Conservation (phyloP, 1,284 basidiomycete species). For the Trametes hirsuta region DNA sequence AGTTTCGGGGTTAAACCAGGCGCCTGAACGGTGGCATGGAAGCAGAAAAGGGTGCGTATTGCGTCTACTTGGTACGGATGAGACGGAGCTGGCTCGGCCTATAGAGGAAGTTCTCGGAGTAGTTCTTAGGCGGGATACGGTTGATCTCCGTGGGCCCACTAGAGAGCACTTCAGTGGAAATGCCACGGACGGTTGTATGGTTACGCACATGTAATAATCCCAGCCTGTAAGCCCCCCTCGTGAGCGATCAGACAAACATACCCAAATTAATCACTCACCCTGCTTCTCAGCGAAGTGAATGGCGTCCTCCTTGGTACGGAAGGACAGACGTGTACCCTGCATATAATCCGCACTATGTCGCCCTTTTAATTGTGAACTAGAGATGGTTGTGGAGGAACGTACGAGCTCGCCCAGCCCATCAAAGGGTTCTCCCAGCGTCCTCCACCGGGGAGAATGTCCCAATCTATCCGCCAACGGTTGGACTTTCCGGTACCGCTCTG, state of each 20-base stretch:
- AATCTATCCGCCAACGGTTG: conserved; percentile 93
- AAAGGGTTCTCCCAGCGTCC: conserved; percentile 99
- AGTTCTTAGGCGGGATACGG: conserved; percentile 89
- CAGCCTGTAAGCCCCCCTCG: conserved; percentile 52
- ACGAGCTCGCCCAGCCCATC: conserved; percentile 97
- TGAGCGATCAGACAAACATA: not conserved
- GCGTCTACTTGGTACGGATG: conserved; percentile 86
- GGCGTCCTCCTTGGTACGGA: conserved; percentile 91
- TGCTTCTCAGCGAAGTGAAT: conserved; percentile 94
- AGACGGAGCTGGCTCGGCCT: conserved; percentile 83
- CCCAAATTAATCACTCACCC: conserved; percentile 50
- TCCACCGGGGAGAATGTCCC: conserved; percentile 86
- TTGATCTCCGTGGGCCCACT: conserved; percentile 74
- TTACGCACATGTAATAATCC: conserved; percentile 75
- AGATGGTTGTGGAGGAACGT: conserved; percentile 38
- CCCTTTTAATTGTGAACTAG: not conserved
- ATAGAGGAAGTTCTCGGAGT: conserved; percentile 91
- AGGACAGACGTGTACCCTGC: conserved; percentile 89
- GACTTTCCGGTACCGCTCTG: conserved; percentile 90
- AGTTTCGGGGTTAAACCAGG: no score
- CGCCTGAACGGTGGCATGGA: not conserved
- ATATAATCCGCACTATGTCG: conserved; percentile 88
- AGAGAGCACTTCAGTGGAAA: conserved; percentile 33
- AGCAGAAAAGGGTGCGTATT: conserved; percentile 6
- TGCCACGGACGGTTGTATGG: not conserved